These are phyloP conservation scores for Phytopythium oedochilum DNA, from an alignment of 352 stramenopile genomes.

Conservation along the genomic window DNA sequence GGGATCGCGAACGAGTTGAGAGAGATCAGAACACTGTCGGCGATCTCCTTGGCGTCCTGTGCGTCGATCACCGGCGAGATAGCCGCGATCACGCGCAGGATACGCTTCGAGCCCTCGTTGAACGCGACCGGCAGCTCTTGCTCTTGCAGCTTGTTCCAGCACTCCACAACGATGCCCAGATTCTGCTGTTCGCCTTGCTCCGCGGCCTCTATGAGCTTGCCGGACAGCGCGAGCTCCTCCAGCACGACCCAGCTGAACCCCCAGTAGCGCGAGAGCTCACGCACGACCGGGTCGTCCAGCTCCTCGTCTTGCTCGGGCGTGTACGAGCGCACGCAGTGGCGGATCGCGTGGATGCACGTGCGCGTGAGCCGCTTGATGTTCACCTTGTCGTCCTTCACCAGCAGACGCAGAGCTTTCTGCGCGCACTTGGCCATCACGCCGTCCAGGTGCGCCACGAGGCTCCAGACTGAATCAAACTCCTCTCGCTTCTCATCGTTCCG, in stretches of 20 bases:
- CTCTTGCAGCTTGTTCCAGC: conserved; percentile 76
- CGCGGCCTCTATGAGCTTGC: conserved; percentile 44
- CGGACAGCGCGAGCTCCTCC: conserved; percentile 67
- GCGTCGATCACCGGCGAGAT: conserved; percentile 70
- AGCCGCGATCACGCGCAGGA: conserved; percentile 76
- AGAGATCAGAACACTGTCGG: conserved; percentile 64
- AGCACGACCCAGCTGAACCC: conserved; percentile 81
- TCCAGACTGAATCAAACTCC: conserved; percentile 44
- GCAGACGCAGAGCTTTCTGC: conserved; percentile 64
- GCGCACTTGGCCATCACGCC: conserved; percentile 71
- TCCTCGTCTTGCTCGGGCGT: conserved; percentile 25
- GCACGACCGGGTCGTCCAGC: conserved; percentile 24
- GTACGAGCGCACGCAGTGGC: conserved; percentile 38
- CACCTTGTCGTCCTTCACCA: conserved; percentile 64
- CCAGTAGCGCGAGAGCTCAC: conserved; percentile 50
- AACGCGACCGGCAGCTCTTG: conserved; percentile 59
- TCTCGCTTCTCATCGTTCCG: conserved; percentile 24
- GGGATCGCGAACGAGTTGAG: conserved; percentile 75
- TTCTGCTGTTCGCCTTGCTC: conserved; percentile 54
- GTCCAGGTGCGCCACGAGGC: conserved; percentile 64
- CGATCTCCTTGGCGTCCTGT: conserved; percentile 69
- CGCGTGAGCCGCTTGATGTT: conserved; percentile 48
- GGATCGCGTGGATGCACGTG: conserved; percentile 60
- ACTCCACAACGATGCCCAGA: conserved; percentile 65
- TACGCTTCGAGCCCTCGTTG: conserved; percentile 74